A percentile compares a stretch with the other conserved stretches of the same genome.
These are phyloP conservation scores for Gonapodya prolifera DNA, from an alignment of 192 early-diverging fungal genomes.

Conservation along the genomic window DNA sequence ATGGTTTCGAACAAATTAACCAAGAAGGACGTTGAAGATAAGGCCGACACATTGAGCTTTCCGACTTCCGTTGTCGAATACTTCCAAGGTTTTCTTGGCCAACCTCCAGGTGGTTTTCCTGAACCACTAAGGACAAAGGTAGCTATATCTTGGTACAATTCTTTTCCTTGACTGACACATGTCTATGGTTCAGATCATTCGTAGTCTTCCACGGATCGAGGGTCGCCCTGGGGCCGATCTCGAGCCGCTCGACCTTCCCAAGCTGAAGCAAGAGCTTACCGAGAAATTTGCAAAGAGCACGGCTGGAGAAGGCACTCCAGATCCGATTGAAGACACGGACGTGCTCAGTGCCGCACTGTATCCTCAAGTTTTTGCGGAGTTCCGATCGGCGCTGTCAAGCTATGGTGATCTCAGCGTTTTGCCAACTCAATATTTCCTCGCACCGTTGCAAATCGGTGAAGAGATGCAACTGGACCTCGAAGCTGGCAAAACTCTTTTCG, in stretches of 20 bases:
- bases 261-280: conserved; percentile 56
- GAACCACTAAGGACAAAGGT: conserved; percentile 56
- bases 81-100: conserved; percentile 91
- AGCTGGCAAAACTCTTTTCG: conserved; percentile 77
- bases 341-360: conserved; percentile 82
- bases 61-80: conserved; percentile 90
- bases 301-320: conserved; percentile 60
- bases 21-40: conserved; percentile 60
- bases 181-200: conserved; percentile 46
- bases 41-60: conserved; percentile 73
- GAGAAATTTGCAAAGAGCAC: conserved; percentile 64
- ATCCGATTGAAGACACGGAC: conserved; percentile 28
- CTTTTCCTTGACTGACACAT: background rate
- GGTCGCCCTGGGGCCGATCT: conserved; percentile 74
- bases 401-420: conserved; percentile 81
- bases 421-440: conserved; percentile 83
- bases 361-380: conserved; percentile 82
- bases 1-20: conserved; percentile 78
- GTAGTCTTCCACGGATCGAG: conserved; percentile 59
- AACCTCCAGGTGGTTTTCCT: conserved; percentile 90
- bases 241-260: conserved; percentile 61
- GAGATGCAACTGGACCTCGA: conserved; percentile 81
- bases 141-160: background rate
- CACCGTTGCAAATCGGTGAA: conserved; percentile 72
- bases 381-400: conserved; percentile 50